Percentiles rank a stretch among this genome's conserved stretches.
These are phyloP conservation scores for Neonothopanus nambi DNA, from an alignment of 1,284 basidiomycete species.

Conservation along the genomic window DNA sequence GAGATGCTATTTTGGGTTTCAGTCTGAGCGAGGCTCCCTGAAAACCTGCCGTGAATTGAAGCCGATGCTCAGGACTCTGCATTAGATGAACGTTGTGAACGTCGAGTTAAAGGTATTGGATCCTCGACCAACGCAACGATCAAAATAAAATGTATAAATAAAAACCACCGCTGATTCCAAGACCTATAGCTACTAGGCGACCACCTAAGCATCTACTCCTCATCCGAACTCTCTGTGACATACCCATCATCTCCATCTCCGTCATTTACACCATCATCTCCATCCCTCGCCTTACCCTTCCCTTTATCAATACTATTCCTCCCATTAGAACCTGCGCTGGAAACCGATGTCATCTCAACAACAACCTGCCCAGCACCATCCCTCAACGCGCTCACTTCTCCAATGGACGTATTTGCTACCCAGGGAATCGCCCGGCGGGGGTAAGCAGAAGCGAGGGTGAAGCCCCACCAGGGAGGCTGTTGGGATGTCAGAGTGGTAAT, in stretches of 20 bases:
- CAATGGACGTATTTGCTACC: slow-evolving; percentile 41
- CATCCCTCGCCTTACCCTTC: slow-evolving; percentile 17
- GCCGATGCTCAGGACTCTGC: no score
- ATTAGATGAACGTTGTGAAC: no score
- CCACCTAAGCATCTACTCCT: no score
- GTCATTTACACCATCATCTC: no score
- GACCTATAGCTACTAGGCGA: no score
- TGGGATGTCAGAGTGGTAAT: background rate
- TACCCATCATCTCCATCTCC: slow-evolving; percentile 60
- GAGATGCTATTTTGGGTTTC: no score
- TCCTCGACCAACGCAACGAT: no score
- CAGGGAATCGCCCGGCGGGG: slow-evolving; percentile 68
- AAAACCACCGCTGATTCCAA: no score
- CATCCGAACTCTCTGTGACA: slow-evolving; percentile 45
- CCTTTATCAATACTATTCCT: slow-evolving; percentile 17
- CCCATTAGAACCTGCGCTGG: background rate
- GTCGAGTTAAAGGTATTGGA: no score
- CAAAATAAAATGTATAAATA: no score
- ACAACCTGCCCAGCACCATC: slow-evolving; percentile 72
- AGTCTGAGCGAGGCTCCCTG: no score
- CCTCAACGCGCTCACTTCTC: slow-evolving; percentile 49
- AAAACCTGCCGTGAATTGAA: no score
- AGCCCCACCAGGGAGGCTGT: slow-evolving; percentile 60
- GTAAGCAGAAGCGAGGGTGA: slow-evolving; percentile 69
- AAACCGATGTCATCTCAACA: slow-evolving; percentile 52